A percentile compares a stretch with the other conserved stretches of the same genome.
Evolutionary conservation across 306 rosid species (phyloP).

Genomic region (Potentilla sterilis): DNA sequence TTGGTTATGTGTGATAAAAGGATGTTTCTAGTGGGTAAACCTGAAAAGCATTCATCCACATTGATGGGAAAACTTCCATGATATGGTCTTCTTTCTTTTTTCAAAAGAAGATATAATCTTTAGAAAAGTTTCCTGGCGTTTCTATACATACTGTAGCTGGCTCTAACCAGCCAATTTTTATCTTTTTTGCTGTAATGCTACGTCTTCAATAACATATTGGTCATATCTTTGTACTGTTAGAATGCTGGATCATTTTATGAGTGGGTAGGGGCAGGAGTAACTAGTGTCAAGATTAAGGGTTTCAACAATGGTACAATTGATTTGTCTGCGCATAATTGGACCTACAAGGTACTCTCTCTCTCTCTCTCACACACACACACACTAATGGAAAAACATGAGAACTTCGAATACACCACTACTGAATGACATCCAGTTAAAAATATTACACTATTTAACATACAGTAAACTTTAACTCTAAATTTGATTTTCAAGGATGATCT

Average conservation of each 20-base stretch:
- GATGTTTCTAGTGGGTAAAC: neutral
- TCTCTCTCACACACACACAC: neutral
- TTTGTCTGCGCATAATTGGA: slow-evolving; percentile 74
- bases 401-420: neutral
- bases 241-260: slow-evolving; percentile 90
- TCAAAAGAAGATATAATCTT: neutral
- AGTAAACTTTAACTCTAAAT: neutral
- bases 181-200: slow-evolving; percentile 20
- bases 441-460: neutral
- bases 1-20: neutral
- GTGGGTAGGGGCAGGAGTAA: slow-evolving; percentile 78
- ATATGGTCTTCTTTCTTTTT: neutral
- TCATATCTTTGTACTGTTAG: slow-evolving; percentile 38
- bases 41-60: neutral
- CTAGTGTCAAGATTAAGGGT: slow-evolving; percentile 65
- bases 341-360: slow-evolving; percentile 62
- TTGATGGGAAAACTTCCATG: neutral
- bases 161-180: slow-evolving; percentile 5
- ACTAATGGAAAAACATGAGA: neutral
- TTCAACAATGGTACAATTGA: slow-evolving; percentile 62
- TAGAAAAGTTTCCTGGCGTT: neutral
- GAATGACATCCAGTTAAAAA: neutral
- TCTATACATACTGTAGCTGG: neutral
- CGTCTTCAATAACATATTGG: slow-evolving; percentile 5
- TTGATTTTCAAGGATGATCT: neutral